phyloP scores from a whole-genome alignment of 2,329 filamentous ascomycete genomes.

The Aspergillus arachidicola region DNA sequence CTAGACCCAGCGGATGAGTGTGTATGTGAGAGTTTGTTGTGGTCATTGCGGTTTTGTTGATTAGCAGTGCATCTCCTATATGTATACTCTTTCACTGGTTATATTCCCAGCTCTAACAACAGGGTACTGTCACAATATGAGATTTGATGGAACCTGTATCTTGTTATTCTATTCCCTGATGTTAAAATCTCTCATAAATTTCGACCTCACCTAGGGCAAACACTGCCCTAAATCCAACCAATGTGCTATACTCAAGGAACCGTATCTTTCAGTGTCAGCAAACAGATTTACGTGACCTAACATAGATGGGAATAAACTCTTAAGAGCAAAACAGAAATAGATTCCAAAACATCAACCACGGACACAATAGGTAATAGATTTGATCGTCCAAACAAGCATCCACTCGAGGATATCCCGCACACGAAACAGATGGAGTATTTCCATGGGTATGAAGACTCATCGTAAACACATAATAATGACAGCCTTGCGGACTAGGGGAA shows the following conservation, averaged over 20 bases:
- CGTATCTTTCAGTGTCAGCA: neutral
- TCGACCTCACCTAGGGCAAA: neutral
- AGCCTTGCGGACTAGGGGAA: constrained; percentile 11
- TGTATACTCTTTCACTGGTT: neutral
- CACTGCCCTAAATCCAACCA: neutral
- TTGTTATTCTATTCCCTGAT: neutral
- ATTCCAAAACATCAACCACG: neutral
- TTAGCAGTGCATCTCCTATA: neutral
- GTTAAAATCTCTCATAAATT: too few species aligned
- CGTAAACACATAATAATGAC: constrained; percentile 23
- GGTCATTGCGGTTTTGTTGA: neutral
- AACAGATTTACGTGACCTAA: neutral
- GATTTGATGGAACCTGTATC: neutral
- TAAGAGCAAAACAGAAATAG: neutral
- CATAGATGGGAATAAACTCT: neutral
- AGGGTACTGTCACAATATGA: neutral
- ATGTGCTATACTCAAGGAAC: neutral
- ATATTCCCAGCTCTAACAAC: neutral
- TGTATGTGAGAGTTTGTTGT: neutral
- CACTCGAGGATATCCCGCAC: constrained; percentile 8
- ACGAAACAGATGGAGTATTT: constrained; percentile 15
- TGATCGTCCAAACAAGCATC: neutral
- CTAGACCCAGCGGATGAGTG: neutral
- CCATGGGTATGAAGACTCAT: constrained; percentile 28
- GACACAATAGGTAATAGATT: neutral